Base-by-base conservation (phyloP, 2,329 filamentous ascomycete genomes). In the Fusarium floridanum region DNA sequence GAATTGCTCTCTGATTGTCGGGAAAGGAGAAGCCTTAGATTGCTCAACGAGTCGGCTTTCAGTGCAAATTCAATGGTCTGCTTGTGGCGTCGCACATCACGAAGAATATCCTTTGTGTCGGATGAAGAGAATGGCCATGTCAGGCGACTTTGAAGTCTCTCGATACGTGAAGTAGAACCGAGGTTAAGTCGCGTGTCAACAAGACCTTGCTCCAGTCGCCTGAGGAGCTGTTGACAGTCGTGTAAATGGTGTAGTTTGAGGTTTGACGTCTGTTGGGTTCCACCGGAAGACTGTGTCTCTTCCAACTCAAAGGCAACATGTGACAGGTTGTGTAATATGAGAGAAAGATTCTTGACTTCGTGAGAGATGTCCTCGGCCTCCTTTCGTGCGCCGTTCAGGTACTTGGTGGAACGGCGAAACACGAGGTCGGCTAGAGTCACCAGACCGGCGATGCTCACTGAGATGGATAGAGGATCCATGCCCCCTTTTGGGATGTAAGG, bases 351-450 rank as follows among this genome's bases (percentile, higher is more conserved):
- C 4, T 61, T 71, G 4, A 71, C 32, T 8, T 73, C 69, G 0
- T 20, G 17, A 4, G 55, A 10, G 2, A 75, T 61, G 2, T n/a
- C 53, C 3, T 50, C 48, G 2, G 63, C 50, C 1, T 73, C 72
- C 8, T 63, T 37, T 3, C 14, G 27, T 2, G 71, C n/a, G 4
- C 50, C 62, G 41, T 22, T 64, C 14, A 59, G 55, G 10, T 22
- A 37, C 20, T 32, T 70, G 24, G 10, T 22, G 9, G 29, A 65
- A 1, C 27, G 16, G 4, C 67, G 32, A 24, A 72, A 74, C 3
- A 70, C 36, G 6, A 70, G 64, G 29, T 76, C 68, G n/a, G 71
- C 64, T 0, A 76, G 50, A 5, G 65, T 6, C 6, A 70, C 68
- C 4, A 74, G 37, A 2, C 68, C 73, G 4, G 41, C 41, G 7